Conservation (phyloP, 2,329 filamentous ascomycete species). For the Ophiobolus disseminans region DNA sequence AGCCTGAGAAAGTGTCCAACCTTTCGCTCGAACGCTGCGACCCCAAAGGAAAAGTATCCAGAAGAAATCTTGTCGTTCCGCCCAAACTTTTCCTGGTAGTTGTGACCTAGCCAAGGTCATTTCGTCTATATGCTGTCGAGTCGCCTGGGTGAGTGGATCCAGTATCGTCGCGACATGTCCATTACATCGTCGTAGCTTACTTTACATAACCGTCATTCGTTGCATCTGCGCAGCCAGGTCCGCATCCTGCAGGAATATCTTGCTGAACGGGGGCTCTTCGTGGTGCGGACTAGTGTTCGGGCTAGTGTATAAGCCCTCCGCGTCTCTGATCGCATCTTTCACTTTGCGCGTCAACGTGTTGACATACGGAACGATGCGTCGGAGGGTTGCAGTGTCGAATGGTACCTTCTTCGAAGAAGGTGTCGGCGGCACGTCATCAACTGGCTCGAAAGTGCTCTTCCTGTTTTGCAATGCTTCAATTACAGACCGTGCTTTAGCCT, state of each 20-base stretch:
- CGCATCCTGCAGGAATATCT: constrained; percentile 42
- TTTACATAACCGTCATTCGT: constrained; percentile 52
- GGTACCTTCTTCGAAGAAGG: constrained; percentile 63
- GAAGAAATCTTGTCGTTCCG: constrained; percentile 34
- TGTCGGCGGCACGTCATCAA: constrained; percentile 31
- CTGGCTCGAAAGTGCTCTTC: constrained; percentile 44
- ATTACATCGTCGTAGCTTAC: constrained; percentile 27
- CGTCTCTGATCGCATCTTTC: constrained; percentile 56
- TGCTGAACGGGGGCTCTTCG: constrained; percentile 46
- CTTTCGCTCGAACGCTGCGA: constrained; percentile 42
- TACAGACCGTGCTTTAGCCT: constrained; percentile 67
- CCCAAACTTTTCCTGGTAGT: constrained; percentile 27
- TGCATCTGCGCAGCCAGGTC: constrained; percentile 48
- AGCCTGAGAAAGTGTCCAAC: constrained; percentile 18
- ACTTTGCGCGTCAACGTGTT: constrained; percentile 56
- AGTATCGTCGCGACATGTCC: constrained; percentile 6
- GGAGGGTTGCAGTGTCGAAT: constrained; percentile 70
- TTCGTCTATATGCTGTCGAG: constrained; percentile 2
- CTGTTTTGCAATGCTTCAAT: constrained; percentile 66
- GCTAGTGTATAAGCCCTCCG: constrained; percentile 56
- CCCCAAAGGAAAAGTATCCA: constrained; percentile 38
- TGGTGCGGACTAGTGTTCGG: constrained; percentile 48
- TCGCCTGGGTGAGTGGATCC: neutral
- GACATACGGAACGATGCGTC: constrained; percentile 66
- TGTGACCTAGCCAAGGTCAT: constrained; percentile 20